Conservation (phyloP, 257 asterid species). For the Solanum stenotomum region DNA sequence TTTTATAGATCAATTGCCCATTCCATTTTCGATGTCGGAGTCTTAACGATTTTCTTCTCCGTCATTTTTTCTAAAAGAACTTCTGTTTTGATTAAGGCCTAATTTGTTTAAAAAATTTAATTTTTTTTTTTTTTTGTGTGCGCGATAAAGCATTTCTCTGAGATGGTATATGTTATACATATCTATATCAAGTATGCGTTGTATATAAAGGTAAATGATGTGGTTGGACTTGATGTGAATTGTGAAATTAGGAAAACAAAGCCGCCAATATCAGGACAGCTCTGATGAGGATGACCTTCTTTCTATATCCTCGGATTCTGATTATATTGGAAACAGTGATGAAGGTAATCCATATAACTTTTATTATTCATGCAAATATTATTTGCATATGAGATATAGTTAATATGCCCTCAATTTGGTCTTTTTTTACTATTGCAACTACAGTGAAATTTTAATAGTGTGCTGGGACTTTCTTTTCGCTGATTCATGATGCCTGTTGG, state of each 20-base stretch:
- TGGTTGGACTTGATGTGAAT: neutral
- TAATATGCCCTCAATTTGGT: neutral
- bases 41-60: neutral
- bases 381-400: neutral
- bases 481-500: neutral
- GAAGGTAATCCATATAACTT: constrained; percentile 4
- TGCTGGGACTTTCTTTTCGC: neutral
- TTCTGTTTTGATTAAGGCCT: neutral
- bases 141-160: neutral
- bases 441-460: neutral
- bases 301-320: constrained; percentile 6
- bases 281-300: constrained; percentile 5
- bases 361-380: neutral
- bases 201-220: neutral
- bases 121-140: neutral
- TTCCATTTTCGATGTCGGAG: neutral
- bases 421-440: neutral
- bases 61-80: neutral
- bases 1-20: neutral
- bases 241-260: neutral
- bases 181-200: neutral
- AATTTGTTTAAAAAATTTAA: neutral
- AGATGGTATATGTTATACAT: neutral
- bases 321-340: neutral
- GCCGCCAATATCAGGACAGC: neutral